phyloP scores from a whole-genome alignment of 2,329 filamentous ascomycete genomes.

The Shiraia sp. region DNA sequence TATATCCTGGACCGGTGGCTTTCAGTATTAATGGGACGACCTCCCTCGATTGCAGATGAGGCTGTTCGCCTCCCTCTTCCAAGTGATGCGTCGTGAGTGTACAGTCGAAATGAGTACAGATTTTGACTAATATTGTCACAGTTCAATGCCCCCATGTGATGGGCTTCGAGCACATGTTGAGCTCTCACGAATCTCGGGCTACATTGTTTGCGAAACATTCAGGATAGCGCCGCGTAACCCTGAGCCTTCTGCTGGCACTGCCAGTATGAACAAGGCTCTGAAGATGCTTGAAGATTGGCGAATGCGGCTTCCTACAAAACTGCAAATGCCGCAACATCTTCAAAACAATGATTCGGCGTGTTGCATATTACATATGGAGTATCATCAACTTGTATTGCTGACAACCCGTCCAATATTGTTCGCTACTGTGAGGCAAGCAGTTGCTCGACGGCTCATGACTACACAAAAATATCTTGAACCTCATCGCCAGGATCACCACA shows the following conservation, averaged over 20 bases:
- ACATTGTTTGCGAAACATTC: conserved; percentile 32
- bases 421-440: conserved; percentile 25
- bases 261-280: conserved; percentile 22
- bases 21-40: conserved; percentile 30
- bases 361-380: conserved; percentile 27
- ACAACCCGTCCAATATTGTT: conserved; percentile 31
- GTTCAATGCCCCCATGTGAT: conserved; percentile 22
- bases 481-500: conserved; percentile 13
- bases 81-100: conserved; percentile 23
- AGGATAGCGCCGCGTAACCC: conserved; percentile 22
- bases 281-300: conserved; percentile 26
- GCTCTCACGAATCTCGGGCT: conserved; percentile 26
- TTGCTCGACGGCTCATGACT: conserved; percentile 21
- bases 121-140: conserved; percentile 16
- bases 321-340: conserved; percentile 13
- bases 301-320: conserved; percentile 14
- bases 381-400: conserved; percentile 29
- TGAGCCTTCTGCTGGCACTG: conserved; percentile 6
- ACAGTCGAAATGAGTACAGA: not conserved
- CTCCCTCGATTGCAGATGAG: conserved; percentile 29
- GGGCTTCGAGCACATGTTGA: conserved; percentile 30
- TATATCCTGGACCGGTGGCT: conserved; percentile 35
- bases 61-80: conserved; percentile 29
- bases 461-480: conserved; percentile 12
- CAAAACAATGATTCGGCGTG: conserved; percentile 22